Evolutionary conservation across 2,329 filamentous ascomycete species (phyloP).

Genomic region (Cladosporium sp.): DNA sequence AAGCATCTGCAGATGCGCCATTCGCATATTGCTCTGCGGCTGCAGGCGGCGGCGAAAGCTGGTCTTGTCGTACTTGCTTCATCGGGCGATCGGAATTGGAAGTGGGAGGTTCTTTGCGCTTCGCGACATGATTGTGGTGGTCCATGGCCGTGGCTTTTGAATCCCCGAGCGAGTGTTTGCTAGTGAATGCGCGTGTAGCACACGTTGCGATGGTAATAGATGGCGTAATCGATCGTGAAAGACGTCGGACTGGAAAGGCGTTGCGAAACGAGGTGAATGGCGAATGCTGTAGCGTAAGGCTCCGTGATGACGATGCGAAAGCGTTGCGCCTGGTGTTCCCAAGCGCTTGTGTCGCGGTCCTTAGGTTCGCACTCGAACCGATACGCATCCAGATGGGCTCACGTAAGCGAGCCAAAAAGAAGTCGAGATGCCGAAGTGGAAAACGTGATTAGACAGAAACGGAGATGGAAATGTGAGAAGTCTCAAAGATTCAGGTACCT

Average conservation of each 20-base stretch:
- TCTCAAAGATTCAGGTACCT: background rate
- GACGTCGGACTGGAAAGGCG: background rate
- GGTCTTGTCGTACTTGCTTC: constrained; percentile 29
- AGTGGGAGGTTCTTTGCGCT: constrained; percentile 33
- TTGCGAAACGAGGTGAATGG: background rate
- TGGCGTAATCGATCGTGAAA: background rate
- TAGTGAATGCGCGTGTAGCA: background rate
- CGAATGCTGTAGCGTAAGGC: background rate
- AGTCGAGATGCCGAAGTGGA: background rate
- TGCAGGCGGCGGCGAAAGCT: constrained; percentile 14
- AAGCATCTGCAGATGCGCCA: constrained; percentile 21
- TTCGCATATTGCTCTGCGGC: constrained; percentile 20
- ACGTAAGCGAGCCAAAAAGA: background rate
- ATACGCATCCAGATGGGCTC: constrained; percentile 17
- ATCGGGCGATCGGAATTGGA: constrained; percentile 26
- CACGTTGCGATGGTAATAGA: background rate
- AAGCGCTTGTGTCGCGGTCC: constrained; percentile 9
- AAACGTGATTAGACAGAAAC: background rate
- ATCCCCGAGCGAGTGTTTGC: background rate
- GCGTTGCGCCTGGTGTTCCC: constrained; percentile 5
- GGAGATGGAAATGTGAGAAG: background rate
- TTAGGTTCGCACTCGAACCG: constrained; percentile 12
- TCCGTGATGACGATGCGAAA: constrained; percentile 8
- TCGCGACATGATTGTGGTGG: constrained; percentile 20
- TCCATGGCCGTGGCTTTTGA: constrained; percentile 17